These are phyloP conservation scores for Diutina neorugosa DNA, from an alignment of 1,139 yeast species.

Conservation along the genomic window DNA sequence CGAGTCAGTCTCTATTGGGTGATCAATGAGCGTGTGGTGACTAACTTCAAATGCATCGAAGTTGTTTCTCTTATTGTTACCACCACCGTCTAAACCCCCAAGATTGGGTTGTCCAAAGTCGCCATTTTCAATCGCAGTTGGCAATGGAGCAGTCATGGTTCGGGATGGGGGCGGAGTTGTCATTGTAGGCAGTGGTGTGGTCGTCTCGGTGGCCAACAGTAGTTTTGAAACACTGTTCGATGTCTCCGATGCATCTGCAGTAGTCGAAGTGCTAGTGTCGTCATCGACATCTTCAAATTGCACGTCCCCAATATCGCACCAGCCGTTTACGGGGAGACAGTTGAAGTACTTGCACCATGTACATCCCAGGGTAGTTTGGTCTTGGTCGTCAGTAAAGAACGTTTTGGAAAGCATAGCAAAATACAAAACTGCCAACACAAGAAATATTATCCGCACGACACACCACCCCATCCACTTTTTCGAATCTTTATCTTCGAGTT, in stretches of 20 bases:
- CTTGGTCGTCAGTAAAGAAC: slow-evolving; percentile 21
- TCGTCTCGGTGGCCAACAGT: background rate
- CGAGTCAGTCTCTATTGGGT: background rate
- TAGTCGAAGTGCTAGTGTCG: background rate
- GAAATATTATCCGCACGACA: slow-evolving; percentile 31
- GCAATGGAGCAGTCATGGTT: background rate
- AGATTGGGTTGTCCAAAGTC: background rate
- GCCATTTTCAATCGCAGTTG: slow-evolving; percentile 1
- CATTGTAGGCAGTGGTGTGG: background rate
- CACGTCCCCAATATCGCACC: slow-evolving; percentile 49
- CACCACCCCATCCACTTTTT: slow-evolving; percentile 37
- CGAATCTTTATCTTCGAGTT: slow-evolving; percentile 22
- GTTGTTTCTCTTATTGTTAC: background rate
- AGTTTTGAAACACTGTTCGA: background rate
- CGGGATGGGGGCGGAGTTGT: background rate
- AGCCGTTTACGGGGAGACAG: slow-evolving; percentile 59
- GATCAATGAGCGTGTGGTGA: background rate
- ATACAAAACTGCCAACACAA: slow-evolving; percentile 37
- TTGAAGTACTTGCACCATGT: slow-evolving; percentile 65
- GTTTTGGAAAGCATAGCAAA: slow-evolving; percentile 38
- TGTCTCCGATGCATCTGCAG: background rate
- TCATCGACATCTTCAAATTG: background rate
- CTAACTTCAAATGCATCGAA: background rate
- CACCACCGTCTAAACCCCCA: background rate
- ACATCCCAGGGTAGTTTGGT: slow-evolving; percentile 24